These are phyloP conservation scores for Rhizomucor miehei DNA, from an alignment of 371 early-diverging fungal genomes.

Conservation along the genomic window DNA sequence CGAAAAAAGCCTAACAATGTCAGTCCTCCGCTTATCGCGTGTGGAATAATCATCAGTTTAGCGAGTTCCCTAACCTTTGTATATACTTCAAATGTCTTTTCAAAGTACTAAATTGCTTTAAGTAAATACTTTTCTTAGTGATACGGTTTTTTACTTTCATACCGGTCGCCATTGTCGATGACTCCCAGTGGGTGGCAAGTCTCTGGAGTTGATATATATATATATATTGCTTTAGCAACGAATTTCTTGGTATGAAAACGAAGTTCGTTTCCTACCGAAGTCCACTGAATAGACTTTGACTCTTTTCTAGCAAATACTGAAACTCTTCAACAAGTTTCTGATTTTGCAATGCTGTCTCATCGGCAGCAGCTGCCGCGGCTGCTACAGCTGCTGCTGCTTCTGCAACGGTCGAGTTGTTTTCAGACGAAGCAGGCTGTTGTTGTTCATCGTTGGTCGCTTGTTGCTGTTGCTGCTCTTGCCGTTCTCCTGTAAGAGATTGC, in stretches of 20 bases:
- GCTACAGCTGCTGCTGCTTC: constrained; percentile 8
- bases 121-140: background rate
- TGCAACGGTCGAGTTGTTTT: background rate
- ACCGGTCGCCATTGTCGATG: constrained; percentile 76
- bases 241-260: background rate
- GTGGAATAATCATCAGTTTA: no score
- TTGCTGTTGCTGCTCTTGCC: background rate
- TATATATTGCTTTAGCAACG: background rate
- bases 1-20: no score
- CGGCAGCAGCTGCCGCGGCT: constrained; percentile 13
- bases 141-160: constrained; percentile 7
- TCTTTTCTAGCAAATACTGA: constrained; percentile 93
- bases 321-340: constrained; percentile 80
- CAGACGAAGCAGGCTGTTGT: background rate
- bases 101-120: constrained; percentile 70
- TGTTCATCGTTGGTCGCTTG: background rate
- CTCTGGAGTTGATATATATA: constrained; percentile 32
- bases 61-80: no score
- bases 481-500: background rate
- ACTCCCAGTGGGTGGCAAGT: constrained; percentile 72
- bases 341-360: constrained; percentile 35
- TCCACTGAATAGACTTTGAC: constrained; percentile 94
- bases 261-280: constrained; percentile 65
- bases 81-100: constrained; percentile 95
- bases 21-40: no score